Base-by-base conservation (phyloP, 2,329 filamentous ascomycete species). In the Cryphonectria nitschkei region DNA sequence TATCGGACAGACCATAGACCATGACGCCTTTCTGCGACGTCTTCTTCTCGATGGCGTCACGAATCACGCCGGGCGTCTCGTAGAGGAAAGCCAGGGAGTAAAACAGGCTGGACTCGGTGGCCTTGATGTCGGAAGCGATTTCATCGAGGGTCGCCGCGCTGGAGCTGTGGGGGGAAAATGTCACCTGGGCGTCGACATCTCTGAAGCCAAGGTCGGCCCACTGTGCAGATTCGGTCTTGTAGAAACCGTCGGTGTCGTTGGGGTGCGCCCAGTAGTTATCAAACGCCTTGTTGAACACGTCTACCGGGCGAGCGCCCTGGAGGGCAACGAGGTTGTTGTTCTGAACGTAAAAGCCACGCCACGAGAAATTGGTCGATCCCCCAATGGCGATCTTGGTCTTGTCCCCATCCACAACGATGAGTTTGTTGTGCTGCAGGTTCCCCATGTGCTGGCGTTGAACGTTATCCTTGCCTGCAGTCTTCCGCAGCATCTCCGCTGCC, bases 41-140 rank as follows among this genome's bases (percentile, higher is more conserved):
- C 67, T 72, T 73, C 60, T 72, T 68, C 69, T 71, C 66, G 62
- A 75, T 75, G 65, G 74, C 69, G 19, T 75, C 68, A 26, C 70
- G 74, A 65, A 75, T 75, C 5, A 70, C 74, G 1, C 74, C 74
- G 1, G 70, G 90, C 0, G 74, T 75, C 67, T 75, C 71, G 39
- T 75, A 75, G 6, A 75, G 68, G 65, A 75, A 75, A n/a, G 74
- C 74, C 52, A 75, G 74, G 22, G 74, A 75, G 67, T 75, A 75
- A 60, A 75, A 75, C 6, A 75, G 67, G 62, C 74, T 75, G 13
- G 74, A 75, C 60, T 78, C 75, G 16, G 80, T 76, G 0, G 80
- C 78, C 56, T 78, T 79, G 70, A 83, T 80, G 64, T 84, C 81
- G 37, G 66, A 34, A 5, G 74, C 74, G 37, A 75, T 74, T 52